A percentile compares a stretch with the other conserved stretches of the same genome.
phyloP scores from a whole-genome alignment of 1,284 basidiomycete genomes.

The Pisolithus thermaeus region DNA sequence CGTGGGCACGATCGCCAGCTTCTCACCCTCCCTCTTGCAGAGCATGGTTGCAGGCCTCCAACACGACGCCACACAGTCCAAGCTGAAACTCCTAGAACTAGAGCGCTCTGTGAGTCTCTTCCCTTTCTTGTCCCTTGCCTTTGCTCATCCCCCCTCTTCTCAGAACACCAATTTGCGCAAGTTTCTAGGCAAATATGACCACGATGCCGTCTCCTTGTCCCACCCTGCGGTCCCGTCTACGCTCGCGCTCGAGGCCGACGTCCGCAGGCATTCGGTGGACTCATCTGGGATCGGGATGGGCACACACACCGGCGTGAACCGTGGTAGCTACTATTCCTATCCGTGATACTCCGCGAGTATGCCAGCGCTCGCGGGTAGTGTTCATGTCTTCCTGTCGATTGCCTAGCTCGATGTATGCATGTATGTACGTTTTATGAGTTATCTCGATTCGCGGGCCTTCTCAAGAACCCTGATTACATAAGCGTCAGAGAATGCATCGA shows the following conservation, averaged over 20 bases:
- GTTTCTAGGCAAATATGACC: slow-evolving; percentile 24
- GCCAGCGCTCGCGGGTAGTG: too few species aligned
- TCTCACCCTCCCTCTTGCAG: slow-evolving; percentile 28
- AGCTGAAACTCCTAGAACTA: slow-evolving; percentile 58
- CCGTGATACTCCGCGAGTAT: slow-evolving; percentile 1
- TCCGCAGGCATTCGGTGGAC: slow-evolving; percentile 28
- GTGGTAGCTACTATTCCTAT: slow-evolving; percentile 8
- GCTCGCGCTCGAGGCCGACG: slow-evolving; percentile 26
- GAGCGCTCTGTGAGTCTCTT: slow-evolving; percentile 49
- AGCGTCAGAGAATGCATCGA: too few species aligned
- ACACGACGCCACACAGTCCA: slow-evolving; percentile 51
- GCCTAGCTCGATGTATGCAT: too few species aligned
- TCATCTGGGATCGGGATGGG: slow-evolving; percentile 27
- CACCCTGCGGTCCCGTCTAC: slow-evolving; percentile 24
- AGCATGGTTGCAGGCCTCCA: slow-evolving; percentile 69
- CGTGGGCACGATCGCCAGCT: neutral
- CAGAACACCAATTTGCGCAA: slow-evolving; percentile 29
- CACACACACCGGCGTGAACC: slow-evolving; percentile 13
- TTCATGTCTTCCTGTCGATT: too few species aligned
- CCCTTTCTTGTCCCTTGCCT: neutral
- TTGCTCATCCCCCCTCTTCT: neutral
- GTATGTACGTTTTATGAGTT: too few species aligned
- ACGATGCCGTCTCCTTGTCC: slow-evolving; percentile 15
- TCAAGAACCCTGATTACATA: too few species aligned
- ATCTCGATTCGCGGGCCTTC: too few species aligned